Percentiles rank a stretch among this genome's conserved stretches.
These are phyloP conservation scores for Exserohilum rostratum DNA, from an alignment of 2,329 filamentous ascomycete genomes.

Conservation along the genomic window DNA sequence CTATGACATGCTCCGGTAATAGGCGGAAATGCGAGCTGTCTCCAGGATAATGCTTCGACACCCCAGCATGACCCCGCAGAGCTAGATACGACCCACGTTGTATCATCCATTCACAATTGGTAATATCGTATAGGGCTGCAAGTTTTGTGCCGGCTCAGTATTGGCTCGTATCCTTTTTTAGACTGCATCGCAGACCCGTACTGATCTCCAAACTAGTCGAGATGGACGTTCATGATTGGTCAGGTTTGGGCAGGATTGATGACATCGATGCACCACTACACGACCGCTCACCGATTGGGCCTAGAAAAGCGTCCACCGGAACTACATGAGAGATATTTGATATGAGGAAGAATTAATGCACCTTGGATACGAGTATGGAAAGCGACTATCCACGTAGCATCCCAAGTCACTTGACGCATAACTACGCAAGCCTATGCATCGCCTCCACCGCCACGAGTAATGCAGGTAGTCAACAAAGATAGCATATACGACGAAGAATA, in stretches of 20 bases:
- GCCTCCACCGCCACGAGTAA: neutral
- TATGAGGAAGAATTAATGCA: neutral
- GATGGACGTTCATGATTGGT: neutral
- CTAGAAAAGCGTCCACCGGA: neutral
- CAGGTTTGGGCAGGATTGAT: too few relatives aligned
- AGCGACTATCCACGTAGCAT: neutral
- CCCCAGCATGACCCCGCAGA: conserved; percentile 20
- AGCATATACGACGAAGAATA: neutral
- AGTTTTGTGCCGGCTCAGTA: conserved; percentile 2
- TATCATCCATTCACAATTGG: conserved; percentile 17
- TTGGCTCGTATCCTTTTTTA: conserved; percentile 5
- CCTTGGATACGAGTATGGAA: neutral
- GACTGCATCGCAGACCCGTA: too few relatives aligned
- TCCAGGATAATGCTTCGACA: neutral
- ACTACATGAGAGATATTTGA: neutral
- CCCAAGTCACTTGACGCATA: neutral
- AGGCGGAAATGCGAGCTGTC: too few relatives aligned
- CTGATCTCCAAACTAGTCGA: neutral
- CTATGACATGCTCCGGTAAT: too few relatives aligned
- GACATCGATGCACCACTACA: neutral
- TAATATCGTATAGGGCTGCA: conserved; percentile 27
- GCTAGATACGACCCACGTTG: conserved; percentile 17
- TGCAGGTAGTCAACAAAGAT: too few relatives aligned
- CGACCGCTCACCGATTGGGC: neutral
- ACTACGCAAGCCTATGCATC: too few relatives aligned